Evolutionary conservation across 169 alveolate species (phyloP).

Genomic region (Plasmodium coatneyi): DNA sequence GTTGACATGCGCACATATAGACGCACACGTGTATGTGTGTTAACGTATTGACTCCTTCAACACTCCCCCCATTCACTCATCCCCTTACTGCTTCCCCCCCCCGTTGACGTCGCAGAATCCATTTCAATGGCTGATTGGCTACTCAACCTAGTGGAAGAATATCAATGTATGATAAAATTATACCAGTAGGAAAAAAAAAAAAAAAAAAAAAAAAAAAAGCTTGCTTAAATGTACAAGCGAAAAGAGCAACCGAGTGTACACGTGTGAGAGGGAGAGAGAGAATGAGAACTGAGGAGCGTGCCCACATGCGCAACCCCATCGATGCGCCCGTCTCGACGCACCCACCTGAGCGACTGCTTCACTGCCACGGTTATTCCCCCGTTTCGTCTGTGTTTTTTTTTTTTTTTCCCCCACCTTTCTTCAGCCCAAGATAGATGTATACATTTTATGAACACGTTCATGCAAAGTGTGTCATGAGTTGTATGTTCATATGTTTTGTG

Average conservation of each 20-base stretch:
- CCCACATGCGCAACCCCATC: neutral
- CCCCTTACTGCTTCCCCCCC: neutral
- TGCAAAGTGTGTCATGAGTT: neutral
- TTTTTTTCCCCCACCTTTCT: neutral
- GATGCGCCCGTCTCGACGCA: neutral
- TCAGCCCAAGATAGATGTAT: constrained; percentile 22
- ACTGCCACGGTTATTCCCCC: neutral
- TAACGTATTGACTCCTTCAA: neutral
- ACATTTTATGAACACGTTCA: neutral
- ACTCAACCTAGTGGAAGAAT: constrained; percentile 71
- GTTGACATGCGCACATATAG: neutral
- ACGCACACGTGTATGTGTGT: neutral
- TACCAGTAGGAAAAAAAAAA: constrained; percentile 69
- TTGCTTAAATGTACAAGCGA: neutral
- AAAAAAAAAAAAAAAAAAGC: neutral
- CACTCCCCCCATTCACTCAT: neutral
- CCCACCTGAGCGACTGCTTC: neutral
- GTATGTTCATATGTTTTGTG: neutral
- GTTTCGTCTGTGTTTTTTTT: neutral
- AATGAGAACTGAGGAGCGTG: neutral
- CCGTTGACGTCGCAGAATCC: constrained; percentile 17
- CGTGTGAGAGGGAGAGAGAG: neutral
- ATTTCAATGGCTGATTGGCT: constrained; percentile 76
- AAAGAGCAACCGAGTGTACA: neutral
- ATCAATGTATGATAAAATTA: constrained; percentile 78